Conservation (phyloP, 768 basidiomycete species). For the Dendrothele bispora region DNA sequence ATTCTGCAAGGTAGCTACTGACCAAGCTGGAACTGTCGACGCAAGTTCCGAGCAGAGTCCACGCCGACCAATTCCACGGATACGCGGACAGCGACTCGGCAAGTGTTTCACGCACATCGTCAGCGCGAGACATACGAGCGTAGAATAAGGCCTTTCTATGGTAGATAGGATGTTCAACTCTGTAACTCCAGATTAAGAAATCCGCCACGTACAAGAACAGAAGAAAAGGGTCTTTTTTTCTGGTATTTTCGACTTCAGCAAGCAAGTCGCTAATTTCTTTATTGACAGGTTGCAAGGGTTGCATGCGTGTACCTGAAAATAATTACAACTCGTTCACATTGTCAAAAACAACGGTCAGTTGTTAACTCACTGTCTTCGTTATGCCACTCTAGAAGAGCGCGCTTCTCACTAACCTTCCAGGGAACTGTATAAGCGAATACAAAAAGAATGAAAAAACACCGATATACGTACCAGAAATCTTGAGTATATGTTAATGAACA, state of each 20-base stretch:
- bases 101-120: slow-evolving; percentile 63
- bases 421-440: background rate
- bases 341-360: background rate
- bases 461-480: slow-evolving; percentile 3
- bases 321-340: slow-evolving; percentile 5
- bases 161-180: background rate
- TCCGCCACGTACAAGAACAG: slow-evolving; percentile 53
- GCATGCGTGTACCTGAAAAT: slow-evolving; percentile 44
- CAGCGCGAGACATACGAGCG: slow-evolving; percentile 52
- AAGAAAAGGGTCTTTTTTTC: slow-evolving; percentile 55
- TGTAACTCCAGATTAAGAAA: background rate
- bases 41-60: slow-evolving; percentile 56
- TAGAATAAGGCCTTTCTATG: slow-evolving; percentile 63
- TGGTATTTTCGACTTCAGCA: slow-evolving; percentile 39
- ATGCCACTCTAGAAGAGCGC: slow-evolving; percentile 70
- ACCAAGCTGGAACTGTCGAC: slow-evolving; percentile 27
- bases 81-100: slow-evolving; percentile 53
- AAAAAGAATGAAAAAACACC: background rate
- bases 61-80: slow-evolving; percentile 76
- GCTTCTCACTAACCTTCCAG: slow-evolving; percentile 7
- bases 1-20: background rate
- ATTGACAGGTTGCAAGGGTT: slow-evolving; percentile 50
- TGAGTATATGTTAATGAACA: slow-evolving; percentile 2
- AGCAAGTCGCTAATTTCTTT: slow-evolving; percentile 44
- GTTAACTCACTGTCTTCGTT: slow-evolving; percentile 63